Evolutionary conservation across 2,329 filamentous ascomycete species (phyloP), one percentile per base, ranked within the genome.

Genomic region (Chaetomiaceae sp.): DNA sequence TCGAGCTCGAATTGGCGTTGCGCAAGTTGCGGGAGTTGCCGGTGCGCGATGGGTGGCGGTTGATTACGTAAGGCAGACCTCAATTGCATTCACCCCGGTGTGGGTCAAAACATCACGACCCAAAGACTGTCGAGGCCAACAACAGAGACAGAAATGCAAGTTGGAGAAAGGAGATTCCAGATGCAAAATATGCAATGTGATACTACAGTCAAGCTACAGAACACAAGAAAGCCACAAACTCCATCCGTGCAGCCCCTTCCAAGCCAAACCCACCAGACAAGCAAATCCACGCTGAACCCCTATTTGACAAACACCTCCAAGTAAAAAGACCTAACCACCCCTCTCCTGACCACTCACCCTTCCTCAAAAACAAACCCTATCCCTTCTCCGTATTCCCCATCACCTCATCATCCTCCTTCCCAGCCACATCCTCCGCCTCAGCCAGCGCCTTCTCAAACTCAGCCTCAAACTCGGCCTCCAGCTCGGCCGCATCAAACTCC

Each of bases 401-500:
- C 48, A 4, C 27, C 43, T 36, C 6, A 48, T 45, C 31, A 36
- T 49, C 49, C 31, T n/a, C 56, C 47, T 39, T 11, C 29, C 25
- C 27, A 8, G 14, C 39, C 19, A 33, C 27, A 4, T 56, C 56
- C 43, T 53, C 54, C 40, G 48, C 47, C 51, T 58, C 62, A 23
- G 58, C 44, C 38, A 5, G 19, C 6, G 22, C 38, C 33, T 39
- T 46, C 11, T 36, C 57, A 39, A 65, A 71, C 59, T 81, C 83
- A 1, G 81, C 82, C 63, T 83, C 71, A 65, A 87, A 73, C 61
- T 85, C 83, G 34, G 81, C 79, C 66, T 85, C 84, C 46, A 85
- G 68, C 61, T 84, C 75, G 50, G 79, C 78, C 9, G 80, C 78
- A 40, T 76, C 75, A 19, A 56, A 53, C 0, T 53, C 47, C 17